A percentile compares a stretch with the other conserved stretches of the same genome.
These are phyloP conservation scores for Vitis vinifera DNA, from an alignment of 164 flowering plant genomes.

Conservation along the genomic window DNA sequence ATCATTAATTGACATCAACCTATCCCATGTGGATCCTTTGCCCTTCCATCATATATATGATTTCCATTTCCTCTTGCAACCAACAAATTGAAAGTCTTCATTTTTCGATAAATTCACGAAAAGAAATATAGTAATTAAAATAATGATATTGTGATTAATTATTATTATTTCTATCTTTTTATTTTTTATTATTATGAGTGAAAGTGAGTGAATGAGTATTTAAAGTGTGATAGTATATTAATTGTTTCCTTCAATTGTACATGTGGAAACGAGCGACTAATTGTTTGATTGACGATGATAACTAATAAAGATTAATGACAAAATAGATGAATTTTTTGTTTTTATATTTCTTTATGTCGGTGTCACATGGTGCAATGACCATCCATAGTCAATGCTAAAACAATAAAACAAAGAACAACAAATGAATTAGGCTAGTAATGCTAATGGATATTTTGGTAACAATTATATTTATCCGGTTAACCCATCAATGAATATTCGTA, in stretches of 20 bases:
- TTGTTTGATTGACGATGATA: not conserved
- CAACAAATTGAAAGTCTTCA: conserved; percentile 33
- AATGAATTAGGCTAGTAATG: too few relatives aligned
- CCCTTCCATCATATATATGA: conserved; percentile 69
- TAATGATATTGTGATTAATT: not conserved
- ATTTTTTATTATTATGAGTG: not conserved
- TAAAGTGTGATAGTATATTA: not conserved
- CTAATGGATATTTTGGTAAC: too few relatives aligned
- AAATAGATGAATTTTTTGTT: not conserved
- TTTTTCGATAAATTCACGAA: not conserved
- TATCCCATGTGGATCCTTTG: conserved; percentile 60
- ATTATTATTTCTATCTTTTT: not conserved
- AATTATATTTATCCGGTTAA: too few relatives aligned
- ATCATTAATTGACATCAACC: conserved; percentile 41
- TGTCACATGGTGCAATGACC: too few relatives aligned
- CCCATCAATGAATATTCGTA: too few relatives aligned
- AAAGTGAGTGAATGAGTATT: not conserved
- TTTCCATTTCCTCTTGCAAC: conserved; percentile 65
- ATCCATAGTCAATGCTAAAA: too few relatives aligned
- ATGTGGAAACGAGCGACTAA: accelerated
- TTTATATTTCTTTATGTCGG: not conserved
- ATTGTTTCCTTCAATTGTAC: not conserved
- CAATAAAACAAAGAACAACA: too few relatives aligned
- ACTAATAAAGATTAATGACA: not conserved
- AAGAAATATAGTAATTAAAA: not conserved